phyloP scores from a whole-genome alignment of 257 asterid genomes.

The Fraxinus quadrangulata region DNA sequence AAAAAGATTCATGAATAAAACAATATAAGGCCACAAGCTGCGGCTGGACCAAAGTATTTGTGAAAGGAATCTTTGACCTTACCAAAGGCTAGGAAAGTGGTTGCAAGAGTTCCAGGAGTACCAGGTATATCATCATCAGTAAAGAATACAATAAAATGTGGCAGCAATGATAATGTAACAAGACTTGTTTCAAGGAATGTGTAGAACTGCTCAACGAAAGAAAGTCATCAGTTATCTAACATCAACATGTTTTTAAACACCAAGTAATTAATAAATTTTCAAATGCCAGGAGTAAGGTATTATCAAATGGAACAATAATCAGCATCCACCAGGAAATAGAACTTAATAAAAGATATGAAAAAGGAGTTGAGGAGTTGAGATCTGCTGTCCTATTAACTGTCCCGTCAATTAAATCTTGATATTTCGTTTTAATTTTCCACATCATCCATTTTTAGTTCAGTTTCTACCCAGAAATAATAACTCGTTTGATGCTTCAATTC shows the following conservation, averaged over 20 bases:
- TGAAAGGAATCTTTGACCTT: slow-evolving; percentile 19
- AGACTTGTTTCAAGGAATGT: slow-evolving; percentile 48
- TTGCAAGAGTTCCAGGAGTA: slow-evolving; percentile 4
- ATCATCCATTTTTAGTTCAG: no score
- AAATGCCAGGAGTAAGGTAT: slow-evolving; percentile 9
- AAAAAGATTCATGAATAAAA: slow-evolving; percentile 24
- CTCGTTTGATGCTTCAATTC: no score
- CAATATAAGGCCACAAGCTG: not conserved
- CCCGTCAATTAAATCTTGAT: no score
- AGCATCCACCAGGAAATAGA: not conserved
- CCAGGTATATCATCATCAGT: slow-evolving; percentile 9
- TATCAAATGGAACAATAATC: not conserved
- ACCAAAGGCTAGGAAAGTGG: slow-evolving; percentile 32
- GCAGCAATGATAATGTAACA: not conserved
- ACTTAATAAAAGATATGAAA: slow-evolving; percentile 10
- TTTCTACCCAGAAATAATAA: no score
- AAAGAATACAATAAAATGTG: slow-evolving; percentile 6
- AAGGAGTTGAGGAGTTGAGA: not conserved
- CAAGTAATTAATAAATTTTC: slow-evolving; percentile 9
- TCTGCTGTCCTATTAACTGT: no score
- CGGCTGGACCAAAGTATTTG: not conserved
- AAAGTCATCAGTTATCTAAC: slow-evolving; percentile 22
- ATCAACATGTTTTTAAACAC: slow-evolving; percentile 5
- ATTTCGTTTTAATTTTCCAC: no score
- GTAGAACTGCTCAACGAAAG: slow-evolving; percentile 65